These are phyloP conservation scores for Phytophthora quininea DNA, from an alignment of 352 stramenopile species.

Conservation along the genomic window DNA sequence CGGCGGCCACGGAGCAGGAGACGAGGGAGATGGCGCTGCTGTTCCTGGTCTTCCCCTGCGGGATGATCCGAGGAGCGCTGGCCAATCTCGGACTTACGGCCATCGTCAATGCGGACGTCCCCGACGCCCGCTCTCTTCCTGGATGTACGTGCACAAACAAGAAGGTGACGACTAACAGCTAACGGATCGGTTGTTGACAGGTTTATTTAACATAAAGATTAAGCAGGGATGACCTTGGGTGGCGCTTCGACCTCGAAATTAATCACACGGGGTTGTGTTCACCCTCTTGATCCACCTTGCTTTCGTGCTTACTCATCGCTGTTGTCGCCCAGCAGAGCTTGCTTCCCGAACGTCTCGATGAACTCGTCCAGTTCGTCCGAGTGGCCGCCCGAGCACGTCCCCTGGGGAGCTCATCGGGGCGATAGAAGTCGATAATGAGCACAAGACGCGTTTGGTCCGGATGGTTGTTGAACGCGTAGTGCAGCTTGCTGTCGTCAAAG, in stretches of 20 bases:
- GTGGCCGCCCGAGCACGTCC: constrained; percentile 83
- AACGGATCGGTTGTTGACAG: constrained; percentile 38
- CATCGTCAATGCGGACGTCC: constrained; percentile 95
- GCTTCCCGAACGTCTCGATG: constrained; percentile 80
- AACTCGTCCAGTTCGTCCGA: constrained; percentile 91
- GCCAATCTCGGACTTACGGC: constrained; percentile 94
- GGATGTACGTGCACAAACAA: constrained; percentile 77
- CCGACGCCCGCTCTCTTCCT: constrained; percentile 90
- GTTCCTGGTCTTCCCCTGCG: constrained; percentile 95
- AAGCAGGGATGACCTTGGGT: constrained; percentile 56
- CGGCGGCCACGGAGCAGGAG: constrained; percentile 74
- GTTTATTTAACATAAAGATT: constrained; percentile 93
- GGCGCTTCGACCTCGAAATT: constrained; percentile 4
- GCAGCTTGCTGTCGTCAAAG: constrained; percentile 93
- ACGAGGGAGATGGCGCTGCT: constrained; percentile 92
- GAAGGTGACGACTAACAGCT: not conserved
- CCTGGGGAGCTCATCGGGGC: constrained; percentile 77
- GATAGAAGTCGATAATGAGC: constrained; percentile 90
- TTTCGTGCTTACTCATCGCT: constrained; percentile 16
- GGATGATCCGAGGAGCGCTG: constrained; percentile 94
- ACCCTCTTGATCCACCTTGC: constrained; percentile 1
- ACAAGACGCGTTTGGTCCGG: constrained; percentile 69
- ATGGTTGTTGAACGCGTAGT: constrained; percentile 88
- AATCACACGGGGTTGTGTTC: constrained; percentile 12
- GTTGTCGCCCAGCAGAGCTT: constrained; percentile 37